Evolutionary conservation across 257 asterid species (phyloP), one percentile per base, ranked within the genome.

Genomic region (Nicotiana sylvestris): DNA sequence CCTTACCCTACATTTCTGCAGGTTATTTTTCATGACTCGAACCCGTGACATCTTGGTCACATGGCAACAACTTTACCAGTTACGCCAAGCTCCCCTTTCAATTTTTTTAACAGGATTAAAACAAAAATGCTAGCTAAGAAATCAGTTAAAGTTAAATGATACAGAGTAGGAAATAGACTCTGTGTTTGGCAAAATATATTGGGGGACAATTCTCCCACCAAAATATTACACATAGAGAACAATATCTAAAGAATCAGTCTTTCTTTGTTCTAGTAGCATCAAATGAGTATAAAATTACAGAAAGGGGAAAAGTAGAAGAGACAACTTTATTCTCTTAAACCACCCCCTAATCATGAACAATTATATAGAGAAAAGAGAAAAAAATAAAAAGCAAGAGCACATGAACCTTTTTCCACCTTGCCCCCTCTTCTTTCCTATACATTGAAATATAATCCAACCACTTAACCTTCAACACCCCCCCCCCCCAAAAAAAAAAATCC

Each of bases 281-380:
- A 81, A 83, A 72, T 78, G 83, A 85, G 83, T 72, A 82, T 67
- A 86, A 86, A 81, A 86, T 78, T 82, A 86, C 88, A 87, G 65
- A 61, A 86, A 84, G 79, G 89, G 93, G 89, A 84, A 51, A 88
- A 90, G 91, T 79, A 90, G 91, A 93, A 91, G 97, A 92, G 94
- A 89, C 82, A 86, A 77, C 90, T 90, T 93, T 89, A 90, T 93
- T 87, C 97, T 84, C 97, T 86, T 72, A 25, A 67, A 77, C 84
- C 90, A 83, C 83, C 78, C 90, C 92, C 92, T 43, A 80, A 68
- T 85, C 81, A 86, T 84, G 82, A 84, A 78, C 88, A 89, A 85
- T 84, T 81, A 84, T 87, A 67, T 84, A 91, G 87, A 88, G 86
- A 85, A 83, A 87, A 66, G 68, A 66, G 43, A 87, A 78, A 85